Percentiles rank a stretch among this genome's conserved stretches.
These are phyloP conservation scores for Rhododendron henanense DNA, from an alignment of 148 eudicot species.

Conservation along the genomic window DNA sequence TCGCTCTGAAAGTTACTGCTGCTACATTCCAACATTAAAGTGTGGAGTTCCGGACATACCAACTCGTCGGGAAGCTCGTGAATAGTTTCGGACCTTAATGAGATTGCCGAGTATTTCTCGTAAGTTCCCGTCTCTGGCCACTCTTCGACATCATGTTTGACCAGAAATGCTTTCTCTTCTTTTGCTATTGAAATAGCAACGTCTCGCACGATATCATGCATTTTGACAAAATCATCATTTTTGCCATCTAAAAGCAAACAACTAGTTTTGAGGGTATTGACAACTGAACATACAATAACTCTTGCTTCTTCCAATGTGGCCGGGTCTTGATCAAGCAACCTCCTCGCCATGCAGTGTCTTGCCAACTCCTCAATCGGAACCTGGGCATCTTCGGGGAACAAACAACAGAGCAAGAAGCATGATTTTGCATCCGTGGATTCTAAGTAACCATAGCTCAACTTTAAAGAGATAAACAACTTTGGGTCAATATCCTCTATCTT, in stretches of 20 bases:
- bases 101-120: neutral
- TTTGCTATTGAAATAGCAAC: conserved; percentile 9
- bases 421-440: too few species aligned
- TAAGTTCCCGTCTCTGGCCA: neutral
- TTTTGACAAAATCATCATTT: neutral
- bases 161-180: conserved; percentile 1
- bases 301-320: too few species aligned
- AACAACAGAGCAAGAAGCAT: too few species aligned
- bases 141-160: neutral
- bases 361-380: too few species aligned
- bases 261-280: conserved; percentile 2
- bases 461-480: too few species aligned
- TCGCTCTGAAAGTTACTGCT: neutral
- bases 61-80: neutral
- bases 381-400: too few species aligned
- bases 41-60: neutral
- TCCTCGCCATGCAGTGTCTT: too few species aligned
- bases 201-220: conserved; percentile 24
- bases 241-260: conserved; percentile 8
- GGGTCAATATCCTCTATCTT: too few species aligned
- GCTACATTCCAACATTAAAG: neutral
- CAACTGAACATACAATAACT: neutral
- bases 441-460: too few species aligned
- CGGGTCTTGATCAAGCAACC: too few species aligned
- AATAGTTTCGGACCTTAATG: neutral